These are phyloP conservation scores for Cystofilobasidium macerans DNA, from an alignment of 768 basidiomycete genomes.

Conservation along the genomic window DNA sequence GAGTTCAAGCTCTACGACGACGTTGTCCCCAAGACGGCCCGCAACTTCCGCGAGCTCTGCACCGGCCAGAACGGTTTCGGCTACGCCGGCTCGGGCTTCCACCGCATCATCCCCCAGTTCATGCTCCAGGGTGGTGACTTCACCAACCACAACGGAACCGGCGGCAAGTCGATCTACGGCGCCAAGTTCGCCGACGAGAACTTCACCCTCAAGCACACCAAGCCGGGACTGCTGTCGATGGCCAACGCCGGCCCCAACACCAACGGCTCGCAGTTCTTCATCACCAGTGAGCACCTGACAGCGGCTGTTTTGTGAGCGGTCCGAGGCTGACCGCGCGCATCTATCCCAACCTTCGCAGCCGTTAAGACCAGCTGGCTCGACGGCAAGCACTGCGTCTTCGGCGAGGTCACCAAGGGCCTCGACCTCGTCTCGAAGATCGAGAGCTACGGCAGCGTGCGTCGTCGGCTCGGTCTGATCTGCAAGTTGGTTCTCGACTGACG, in stretches of 20 bases:
- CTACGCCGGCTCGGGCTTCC: conserved; percentile 26
- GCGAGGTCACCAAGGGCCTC: conserved; percentile 43
- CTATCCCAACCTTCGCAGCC: too few species aligned
- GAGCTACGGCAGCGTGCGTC: conserved; percentile 21
- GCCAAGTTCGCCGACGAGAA: conserved; percentile 25
- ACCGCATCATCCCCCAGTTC: conserved; percentile 25
- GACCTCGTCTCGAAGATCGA: conserved; percentile 42
- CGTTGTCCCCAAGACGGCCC: conserved; percentile 24
- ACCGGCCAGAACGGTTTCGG: conserved; percentile 26
- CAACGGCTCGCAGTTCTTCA: conserved; percentile 45
- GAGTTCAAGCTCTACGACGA: conserved; percentile 22
- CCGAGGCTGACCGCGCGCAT: conserved; percentile 58
- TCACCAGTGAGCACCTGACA: conserved; percentile 10
- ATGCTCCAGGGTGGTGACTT: conserved; percentile 27
- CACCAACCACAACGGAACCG: conserved; percentile 27
- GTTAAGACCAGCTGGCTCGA: conserved; percentile 60
- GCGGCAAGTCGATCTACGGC: conserved; percentile 33
- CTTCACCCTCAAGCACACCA: conserved; percentile 40
- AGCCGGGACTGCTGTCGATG: conserved; percentile 44
- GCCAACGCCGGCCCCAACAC: conserved; percentile 55
- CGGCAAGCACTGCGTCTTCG: conserved; percentile 47
- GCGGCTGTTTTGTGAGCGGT: not conserved
- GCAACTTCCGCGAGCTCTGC: conserved; percentile 28
- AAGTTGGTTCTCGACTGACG: too few species aligned
- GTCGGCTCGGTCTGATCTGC: too few species aligned